These are phyloP conservation scores for Alternaria gansuensis DNA, from an alignment of 2,329 filamentous ascomycete species.

Conservation along the genomic window DNA sequence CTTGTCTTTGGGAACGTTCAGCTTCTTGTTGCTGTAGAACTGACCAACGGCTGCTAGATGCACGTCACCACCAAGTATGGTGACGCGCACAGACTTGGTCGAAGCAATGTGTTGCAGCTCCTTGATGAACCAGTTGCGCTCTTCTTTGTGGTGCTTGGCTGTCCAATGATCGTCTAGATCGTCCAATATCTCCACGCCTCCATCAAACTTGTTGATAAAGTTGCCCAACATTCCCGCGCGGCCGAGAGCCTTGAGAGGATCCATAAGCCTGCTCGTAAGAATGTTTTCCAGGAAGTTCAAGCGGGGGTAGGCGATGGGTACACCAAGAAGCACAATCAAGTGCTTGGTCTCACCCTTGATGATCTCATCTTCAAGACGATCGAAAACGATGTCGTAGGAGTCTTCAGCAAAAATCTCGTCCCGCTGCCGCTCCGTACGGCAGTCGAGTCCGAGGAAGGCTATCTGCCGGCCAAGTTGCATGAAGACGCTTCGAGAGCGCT, in stretches of 20 bases:
- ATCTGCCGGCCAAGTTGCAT: conserved; percentile 81
- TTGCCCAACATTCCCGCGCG: conserved; percentile 80
- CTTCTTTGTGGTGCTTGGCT: conserved; percentile 89
- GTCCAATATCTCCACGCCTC: conserved; percentile 88
- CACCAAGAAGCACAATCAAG: conserved; percentile 83
- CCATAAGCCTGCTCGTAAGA: conserved; percentile 84
- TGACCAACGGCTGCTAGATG: conserved; percentile 92
- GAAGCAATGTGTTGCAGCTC: conserved; percentile 93
- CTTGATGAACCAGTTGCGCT: conserved; percentile 85
- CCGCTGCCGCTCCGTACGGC: conserved; percentile 86
- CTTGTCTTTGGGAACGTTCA: conserved; percentile 77
- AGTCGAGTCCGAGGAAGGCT: conserved; percentile 86
- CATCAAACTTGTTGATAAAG: conserved; percentile 88
- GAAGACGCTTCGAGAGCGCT: conserved; percentile 85
- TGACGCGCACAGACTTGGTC: conserved; percentile 89
- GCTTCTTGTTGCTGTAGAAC: conserved; percentile 90
- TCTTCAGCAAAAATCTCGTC: conserved; percentile 81
- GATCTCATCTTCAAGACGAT: conserved; percentile 82
- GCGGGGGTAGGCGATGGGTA: conserved; percentile 63
- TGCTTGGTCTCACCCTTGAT: conserved; percentile 86
- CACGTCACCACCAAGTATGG: conserved; percentile 92
- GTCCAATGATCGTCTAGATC: conserved; percentile 98
- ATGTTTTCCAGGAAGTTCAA: conserved; percentile 70
- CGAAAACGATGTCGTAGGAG: conserved; percentile 87
- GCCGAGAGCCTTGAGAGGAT: conserved; percentile 87